Conservation (phyloP, 179 eudicot genomes). For the Nepenthes alata region DNA sequence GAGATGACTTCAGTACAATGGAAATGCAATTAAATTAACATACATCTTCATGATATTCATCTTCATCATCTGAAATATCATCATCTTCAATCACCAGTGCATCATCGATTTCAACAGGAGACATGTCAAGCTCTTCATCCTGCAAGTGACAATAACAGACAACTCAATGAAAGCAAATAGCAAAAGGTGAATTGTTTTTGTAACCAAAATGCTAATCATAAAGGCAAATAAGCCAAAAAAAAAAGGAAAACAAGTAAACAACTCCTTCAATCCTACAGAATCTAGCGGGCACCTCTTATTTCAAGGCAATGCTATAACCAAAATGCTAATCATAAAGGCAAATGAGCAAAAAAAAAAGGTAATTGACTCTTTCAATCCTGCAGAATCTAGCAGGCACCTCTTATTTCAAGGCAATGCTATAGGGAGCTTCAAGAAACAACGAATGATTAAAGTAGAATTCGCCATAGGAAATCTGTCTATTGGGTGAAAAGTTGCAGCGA, state of each 20-base stretch:
- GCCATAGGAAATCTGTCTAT: background rate
- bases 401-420: background rate
- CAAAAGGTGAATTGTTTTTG: no score
- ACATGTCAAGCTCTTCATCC: conserved; percentile 89
- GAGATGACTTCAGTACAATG: background rate
- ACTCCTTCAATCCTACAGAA: background rate
- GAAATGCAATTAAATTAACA: conserved; percentile 6
- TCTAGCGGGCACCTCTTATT: background rate
- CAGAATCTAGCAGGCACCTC: background rate
- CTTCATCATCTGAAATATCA: conserved; percentile 89
- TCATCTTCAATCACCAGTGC: conserved; percentile 94
- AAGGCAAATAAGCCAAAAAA: no score
- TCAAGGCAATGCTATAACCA: background rate
- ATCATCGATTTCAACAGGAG: conserved; percentile 90
- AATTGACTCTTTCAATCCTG: background rate
- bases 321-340: no score
- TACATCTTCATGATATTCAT: conserved; percentile 86
- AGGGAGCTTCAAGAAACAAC: no score
- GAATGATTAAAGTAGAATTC: background rate
- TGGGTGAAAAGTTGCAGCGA: background rate
- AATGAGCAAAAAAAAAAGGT: no score
- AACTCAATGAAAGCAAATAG: no score
- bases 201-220: no score
- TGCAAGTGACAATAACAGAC: conserved; percentile 16
- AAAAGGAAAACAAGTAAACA: no score